Base-by-base conservation (phyloP, 768 basidiomycete genomes). In the Leucosporidium yakuticum region DNA sequence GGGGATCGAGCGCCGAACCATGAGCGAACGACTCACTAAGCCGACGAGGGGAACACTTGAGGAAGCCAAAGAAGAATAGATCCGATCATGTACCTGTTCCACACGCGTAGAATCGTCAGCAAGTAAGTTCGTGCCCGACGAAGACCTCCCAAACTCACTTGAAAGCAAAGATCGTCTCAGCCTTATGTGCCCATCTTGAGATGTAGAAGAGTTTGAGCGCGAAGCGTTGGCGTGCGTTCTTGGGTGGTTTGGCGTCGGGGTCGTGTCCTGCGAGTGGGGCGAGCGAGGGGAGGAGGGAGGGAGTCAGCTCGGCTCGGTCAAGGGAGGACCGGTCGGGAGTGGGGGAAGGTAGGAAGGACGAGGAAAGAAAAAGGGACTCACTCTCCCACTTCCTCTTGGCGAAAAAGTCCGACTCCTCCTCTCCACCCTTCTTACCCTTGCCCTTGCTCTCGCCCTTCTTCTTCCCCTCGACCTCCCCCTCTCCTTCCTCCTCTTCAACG, bases 41-140 rank as follows among this genome's bases (percentile, higher is more conserved):
- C 84, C 49, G 80, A 81, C 1, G 59, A 73, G 25, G 67, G 74
- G 62, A 81, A 75, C 1, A 85, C 82, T 4, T 80, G 74, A 0
- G 84, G 84, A 0, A 85, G 75, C 84, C 84, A 86, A 3, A 86
- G 75, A 0, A 80, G 82, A 49, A 86, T 74, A 0, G 82, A 81
- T 17, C 39, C 39, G 39, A 44, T 7, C 39, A 44, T 44, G 39
- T 44, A 44, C 39, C 39, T 44, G 14, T 44, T 44, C 11, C n/a
- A n/a, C n/a, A n/a, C n/a, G n/a, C n/a, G n/a, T n/a, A n/a, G n/a
- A n/a, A n/a, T n/a, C n/a, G n/a, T n/a, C n/a, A n/a, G n/a, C n/a
- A n/a, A n/a, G n/a, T n/a, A n/a, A n/a, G n/a, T n/a, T n/a, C n/a
- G n/a, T n/a, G n/a, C n/a, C n/a, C n/a, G n/a, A n/a, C n/a, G n/a